Evolutionary conservation across 371 early-diverging fungal genomes (phyloP).

Genomic region (Syncephalis fuscata): DNA sequence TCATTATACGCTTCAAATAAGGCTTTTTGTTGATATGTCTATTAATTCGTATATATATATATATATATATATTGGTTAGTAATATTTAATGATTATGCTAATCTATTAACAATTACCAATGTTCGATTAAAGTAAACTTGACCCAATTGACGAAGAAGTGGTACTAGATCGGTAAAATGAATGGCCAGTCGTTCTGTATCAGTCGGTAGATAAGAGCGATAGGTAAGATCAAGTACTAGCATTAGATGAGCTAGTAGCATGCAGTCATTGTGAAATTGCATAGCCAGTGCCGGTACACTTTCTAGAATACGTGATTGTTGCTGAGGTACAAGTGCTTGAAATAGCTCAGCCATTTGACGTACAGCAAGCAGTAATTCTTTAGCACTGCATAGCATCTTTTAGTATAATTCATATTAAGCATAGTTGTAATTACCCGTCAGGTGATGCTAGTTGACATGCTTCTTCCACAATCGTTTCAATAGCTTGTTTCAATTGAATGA

Average conservation of each 20-base stretch:
- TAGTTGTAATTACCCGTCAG: no score
- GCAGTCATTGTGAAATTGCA: constrained; percentile 57
- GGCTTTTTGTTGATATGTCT: neutral
- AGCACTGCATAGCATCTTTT: no score
- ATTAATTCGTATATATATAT: neutral
- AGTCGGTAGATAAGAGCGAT: neutral
- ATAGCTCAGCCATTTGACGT: constrained; percentile 25
- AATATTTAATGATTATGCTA: neutral
- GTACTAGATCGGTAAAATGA: constrained; percentile 14
- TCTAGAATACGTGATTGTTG: constrained; percentile 18
- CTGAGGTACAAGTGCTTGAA: constrained; percentile 29
- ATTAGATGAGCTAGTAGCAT: constrained; percentile 32
- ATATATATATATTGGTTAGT: neutral
- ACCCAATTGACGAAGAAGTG: constrained; percentile 13
- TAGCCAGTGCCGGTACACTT: constrained; percentile 27
- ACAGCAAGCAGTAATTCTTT: constrained; percentile 7
- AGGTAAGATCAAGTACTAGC: constrained; percentile 5
- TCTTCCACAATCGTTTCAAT: no score
- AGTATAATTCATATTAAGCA: no score
- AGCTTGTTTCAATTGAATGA: no score
- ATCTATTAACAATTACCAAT: constrained; percentile 11
- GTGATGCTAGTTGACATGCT: no score
- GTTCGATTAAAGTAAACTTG: constrained; percentile 17
- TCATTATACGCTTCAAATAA: neutral
- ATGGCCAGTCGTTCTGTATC: constrained; percentile 3